These are phyloP conservation scores for Hanseniaspora osmophila DNA, from an alignment of 805 yeast species.

Conservation along the genomic window DNA sequence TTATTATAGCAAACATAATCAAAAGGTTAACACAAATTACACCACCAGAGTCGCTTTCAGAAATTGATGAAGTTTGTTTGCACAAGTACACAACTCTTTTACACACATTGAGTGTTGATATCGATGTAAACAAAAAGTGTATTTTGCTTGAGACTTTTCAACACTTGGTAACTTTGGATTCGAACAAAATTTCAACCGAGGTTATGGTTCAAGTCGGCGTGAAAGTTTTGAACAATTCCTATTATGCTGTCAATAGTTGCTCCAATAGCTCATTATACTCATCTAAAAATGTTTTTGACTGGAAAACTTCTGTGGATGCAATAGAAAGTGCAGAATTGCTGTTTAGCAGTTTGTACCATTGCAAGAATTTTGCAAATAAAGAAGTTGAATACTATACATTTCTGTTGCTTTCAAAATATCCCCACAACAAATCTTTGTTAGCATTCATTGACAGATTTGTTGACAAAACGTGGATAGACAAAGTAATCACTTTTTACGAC, in stretches of 20 bases:
- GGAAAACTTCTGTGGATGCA: not conserved
- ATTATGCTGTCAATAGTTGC: not conserved
- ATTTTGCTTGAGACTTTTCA: slow-evolving; percentile 12
- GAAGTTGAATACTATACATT: not conserved
- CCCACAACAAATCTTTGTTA: not conserved
- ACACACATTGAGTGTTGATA: slow-evolving; percentile 21
- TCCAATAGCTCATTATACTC: not conserved
- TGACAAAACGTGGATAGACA: not conserved
- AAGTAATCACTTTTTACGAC: not conserved
- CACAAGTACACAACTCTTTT: slow-evolving; percentile 24
- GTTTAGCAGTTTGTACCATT: not conserved
- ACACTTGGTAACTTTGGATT: slow-evolving; percentile 18
- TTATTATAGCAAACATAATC: slow-evolving; percentile 30
- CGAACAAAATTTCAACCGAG: slow-evolving; percentile 1
- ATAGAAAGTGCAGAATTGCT: not conserved
- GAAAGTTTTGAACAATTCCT: not conserved
- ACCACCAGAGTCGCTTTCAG: slow-evolving; percentile 39
- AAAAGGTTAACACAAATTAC: slow-evolving; percentile 33
- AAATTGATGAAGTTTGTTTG: slow-evolving; percentile 20
- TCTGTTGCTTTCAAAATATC: not conserved
- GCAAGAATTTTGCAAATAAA: not conserved
- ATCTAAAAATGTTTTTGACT: not conserved
- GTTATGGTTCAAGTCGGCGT: not conserved
- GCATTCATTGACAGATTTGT: not conserved
- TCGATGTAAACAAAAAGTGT: slow-evolving; percentile 23